A percentile compares a stretch with the other conserved stretches of the same genome.
phyloP scores from a whole-genome alignment of 345 rosid species.

The Gossypium australe region DNA sequence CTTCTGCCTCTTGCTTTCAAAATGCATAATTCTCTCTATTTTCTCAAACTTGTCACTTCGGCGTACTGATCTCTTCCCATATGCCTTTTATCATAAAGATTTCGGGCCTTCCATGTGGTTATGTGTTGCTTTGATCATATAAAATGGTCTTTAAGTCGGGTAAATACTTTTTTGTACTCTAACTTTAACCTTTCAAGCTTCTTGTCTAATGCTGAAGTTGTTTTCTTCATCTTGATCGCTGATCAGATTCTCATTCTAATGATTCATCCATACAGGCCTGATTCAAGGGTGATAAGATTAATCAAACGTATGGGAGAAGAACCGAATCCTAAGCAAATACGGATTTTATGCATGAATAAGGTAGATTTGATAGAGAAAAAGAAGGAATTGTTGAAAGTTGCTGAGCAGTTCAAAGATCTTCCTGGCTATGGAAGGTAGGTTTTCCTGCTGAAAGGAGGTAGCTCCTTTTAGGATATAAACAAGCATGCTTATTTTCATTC shows the following conservation, averaged over 20 bases:
- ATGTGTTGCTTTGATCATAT: background rate
- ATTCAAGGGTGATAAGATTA: slow-evolving; percentile 68
- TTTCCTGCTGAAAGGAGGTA: background rate
- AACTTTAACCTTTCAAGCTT: background rate
- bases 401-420: slow-evolving; percentile 71
- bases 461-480: background rate
- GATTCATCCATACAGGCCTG: slow-evolving; percentile 46
- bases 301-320: slow-evolving; percentile 66
- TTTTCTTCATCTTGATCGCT: background rate
- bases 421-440: slow-evolving; percentile 74
- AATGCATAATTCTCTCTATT: background rate
- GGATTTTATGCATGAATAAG: slow-evolving; percentile 88
- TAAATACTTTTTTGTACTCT: background rate
- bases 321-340: slow-evolving; percentile 58
- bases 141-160: background rate
- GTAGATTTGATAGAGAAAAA: slow-evolving; percentile 76
- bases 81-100: background rate
- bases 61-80: background rate
- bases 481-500: background rate
- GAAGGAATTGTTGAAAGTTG: slow-evolving; percentile 69
- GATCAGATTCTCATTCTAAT: background rate
- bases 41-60: background rate
- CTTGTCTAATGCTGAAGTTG: background rate
- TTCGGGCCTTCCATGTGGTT: background rate
- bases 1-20: background rate